Base-by-base conservation (phyloP, 2,329 filamentous ascomycete genomes). In the Ophiocordyceps unilateralis region DNA sequence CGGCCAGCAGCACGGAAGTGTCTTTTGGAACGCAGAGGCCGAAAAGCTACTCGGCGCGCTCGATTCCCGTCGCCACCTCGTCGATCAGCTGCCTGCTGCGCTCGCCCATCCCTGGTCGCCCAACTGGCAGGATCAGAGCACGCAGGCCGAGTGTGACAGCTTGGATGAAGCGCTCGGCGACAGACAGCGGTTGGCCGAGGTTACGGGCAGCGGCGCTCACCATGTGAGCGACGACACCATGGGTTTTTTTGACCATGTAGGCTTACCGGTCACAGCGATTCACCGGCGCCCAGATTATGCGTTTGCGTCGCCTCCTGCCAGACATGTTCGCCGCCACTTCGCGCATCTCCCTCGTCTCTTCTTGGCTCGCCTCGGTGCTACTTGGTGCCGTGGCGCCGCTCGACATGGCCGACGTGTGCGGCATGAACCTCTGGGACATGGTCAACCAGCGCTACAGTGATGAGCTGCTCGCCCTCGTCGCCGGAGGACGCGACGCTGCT, bases 121-220 rank as follows among this genome's bases (percentile, higher is more conserved):
- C 8, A 98, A 96, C 60, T 98, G 91, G 91, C 91, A 96, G 64
- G 91, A 98, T 60, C 82, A 88, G 47, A 94, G 87, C 63, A 96
- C 91, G 2, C 87, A 95, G 65, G 70, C 70, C 50, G 84, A 98
- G 64, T 95, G 88, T 57, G 87, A 95, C 58, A 70, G 75, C 48
- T 96, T 96, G 56, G 88, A 96, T 59, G 71, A 66, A 5, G 67
- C 69, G 43, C 64, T 95, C 8, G 83, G 83, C 1, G 68, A 68
- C 7, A 67, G 74, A 2, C 71, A 81, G 53, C 69, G 71, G 48
- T 64, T 98, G 51, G 91, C 91, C 0, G 63, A 81, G 42, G 76
- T 75, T 19, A 95, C 91, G 10, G 91, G 91, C 24, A 95, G 89
- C 58, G 82, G 87, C 50, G 91, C 91, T 4, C 91, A 98, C 64